phyloP scores from a whole-genome alignment of 108 stramenopile genomes.

The Hondaea fermentalgiana region DNA sequence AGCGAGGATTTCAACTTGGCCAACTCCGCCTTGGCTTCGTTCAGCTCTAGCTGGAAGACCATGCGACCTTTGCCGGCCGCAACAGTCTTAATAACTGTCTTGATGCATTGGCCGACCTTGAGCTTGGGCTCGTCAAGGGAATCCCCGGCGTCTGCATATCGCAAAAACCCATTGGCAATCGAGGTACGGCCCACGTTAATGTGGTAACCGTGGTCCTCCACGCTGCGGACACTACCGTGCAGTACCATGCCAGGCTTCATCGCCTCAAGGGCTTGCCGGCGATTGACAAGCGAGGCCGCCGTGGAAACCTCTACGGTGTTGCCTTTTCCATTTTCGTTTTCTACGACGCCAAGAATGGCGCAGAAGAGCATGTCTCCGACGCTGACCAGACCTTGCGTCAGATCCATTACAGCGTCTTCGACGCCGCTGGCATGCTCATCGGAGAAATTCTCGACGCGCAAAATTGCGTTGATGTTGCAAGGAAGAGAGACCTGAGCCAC shows the following conservation, averaged over 20 bases:
- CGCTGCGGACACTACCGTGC: background rate
- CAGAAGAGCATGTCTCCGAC: background rate
- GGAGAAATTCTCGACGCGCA: background rate
- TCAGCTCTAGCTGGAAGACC: background rate
- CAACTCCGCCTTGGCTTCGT: background rate
- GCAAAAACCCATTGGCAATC: background rate
- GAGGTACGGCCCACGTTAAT: background rate
- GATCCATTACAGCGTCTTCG: background rate
- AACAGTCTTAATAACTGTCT: background rate
- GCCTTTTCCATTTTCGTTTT: background rate
- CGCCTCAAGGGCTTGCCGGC: background rate
- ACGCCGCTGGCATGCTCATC: background rate
- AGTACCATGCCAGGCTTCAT: background rate
- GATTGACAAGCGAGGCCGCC: background rate
- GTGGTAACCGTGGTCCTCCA: conserved; percentile 12
- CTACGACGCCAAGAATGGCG: background rate
- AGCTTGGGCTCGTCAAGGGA: background rate
- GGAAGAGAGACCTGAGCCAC: background rate
- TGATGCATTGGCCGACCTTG: background rate
- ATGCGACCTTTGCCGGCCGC: background rate
- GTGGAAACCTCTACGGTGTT: background rate
- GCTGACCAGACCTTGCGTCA: background rate
- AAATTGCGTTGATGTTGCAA: background rate
- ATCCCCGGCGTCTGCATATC: background rate
- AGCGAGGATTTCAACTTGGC: background rate